phyloP scores from a whole-genome alignment of 805 yeast genomes.

The Danielia oregonensis region DNA sequence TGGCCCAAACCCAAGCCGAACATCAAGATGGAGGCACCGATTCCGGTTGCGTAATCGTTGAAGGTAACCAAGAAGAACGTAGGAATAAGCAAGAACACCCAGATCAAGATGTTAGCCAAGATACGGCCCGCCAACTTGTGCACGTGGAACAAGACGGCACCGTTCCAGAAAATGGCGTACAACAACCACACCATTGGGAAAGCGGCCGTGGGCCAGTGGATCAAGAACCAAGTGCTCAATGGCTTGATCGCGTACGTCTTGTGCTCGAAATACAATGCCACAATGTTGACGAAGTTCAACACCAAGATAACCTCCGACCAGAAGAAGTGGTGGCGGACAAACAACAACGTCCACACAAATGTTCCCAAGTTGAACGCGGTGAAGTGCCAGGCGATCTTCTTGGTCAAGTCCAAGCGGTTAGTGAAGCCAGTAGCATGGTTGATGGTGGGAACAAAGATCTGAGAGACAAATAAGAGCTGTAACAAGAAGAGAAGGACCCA shows the following conservation, averaged over 20 bases:
- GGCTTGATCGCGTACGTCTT: slow-evolving; percentile 57
- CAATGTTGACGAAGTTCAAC: slow-evolving; percentile 56
- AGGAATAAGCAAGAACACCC: slow-evolving; percentile 75
- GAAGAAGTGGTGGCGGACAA: slow-evolving; percentile 56
- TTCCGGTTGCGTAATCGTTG: slow-evolving; percentile 70
- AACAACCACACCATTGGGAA: slow-evolving; percentile 73
- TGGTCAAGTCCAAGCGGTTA: slow-evolving; percentile 24
- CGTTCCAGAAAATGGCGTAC: slow-evolving; percentile 79
- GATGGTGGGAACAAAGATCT: slow-evolving; percentile 37
- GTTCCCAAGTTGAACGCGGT: slow-evolving; percentile 56
- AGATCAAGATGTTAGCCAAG: slow-evolving; percentile 67
- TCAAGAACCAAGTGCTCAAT: slow-evolving; percentile 47
- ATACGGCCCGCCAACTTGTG: slow-evolving; percentile 58
- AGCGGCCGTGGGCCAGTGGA: slow-evolving; percentile 66
- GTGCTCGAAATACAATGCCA: slow-evolving; percentile 53
- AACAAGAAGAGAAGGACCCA: slow-evolving; percentile 54
- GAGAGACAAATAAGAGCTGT: slow-evolving; percentile 50
- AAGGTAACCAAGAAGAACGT: slow-evolving; percentile 50
- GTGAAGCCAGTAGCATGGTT: slow-evolving; percentile 12
- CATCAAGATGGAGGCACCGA: slow-evolving; percentile 52
- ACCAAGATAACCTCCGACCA: slow-evolving; percentile 56
- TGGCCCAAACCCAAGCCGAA: slow-evolving; percentile 72
- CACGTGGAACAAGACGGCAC: slow-evolving; percentile 70
- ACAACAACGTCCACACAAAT: slow-evolving; percentile 62
- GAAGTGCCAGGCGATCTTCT: slow-evolving; percentile 57